These are phyloP conservation scores for Microbotryum scabiosae DNA, from an alignment of 1,284 basidiomycete genomes.

Conservation along the genomic window DNA sequence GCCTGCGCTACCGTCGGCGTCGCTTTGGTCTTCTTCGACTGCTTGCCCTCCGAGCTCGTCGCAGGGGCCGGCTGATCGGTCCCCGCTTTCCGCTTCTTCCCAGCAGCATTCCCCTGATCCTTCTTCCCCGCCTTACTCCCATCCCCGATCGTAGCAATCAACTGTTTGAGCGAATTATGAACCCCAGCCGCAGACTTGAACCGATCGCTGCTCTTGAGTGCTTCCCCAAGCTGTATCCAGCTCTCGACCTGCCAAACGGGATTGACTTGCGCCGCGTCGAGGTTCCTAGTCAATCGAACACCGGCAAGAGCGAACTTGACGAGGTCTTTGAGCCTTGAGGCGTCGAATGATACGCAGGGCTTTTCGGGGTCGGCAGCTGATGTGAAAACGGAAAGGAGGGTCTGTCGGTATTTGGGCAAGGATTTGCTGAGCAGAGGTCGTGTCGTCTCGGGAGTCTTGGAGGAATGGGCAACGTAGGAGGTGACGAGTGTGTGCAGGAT, in stretches of 20 bases:
- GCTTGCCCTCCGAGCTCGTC: background rate
- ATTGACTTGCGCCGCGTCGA: background rate
- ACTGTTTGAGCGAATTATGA: slow-evolving; percentile 18
- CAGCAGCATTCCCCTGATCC: background rate
- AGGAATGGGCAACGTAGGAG: background rate
- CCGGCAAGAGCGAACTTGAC: slow-evolving; percentile 62
- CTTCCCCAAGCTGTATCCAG: background rate
- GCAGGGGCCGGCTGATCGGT: background rate
- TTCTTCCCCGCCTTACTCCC: background rate
- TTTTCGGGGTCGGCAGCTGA: slow-evolving; percentile 48
- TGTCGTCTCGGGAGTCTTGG: background rate
- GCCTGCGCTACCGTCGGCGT: background rate
- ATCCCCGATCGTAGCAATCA: slow-evolving; percentile 15
- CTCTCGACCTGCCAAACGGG: background rate
- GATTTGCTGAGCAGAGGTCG: slow-evolving; percentile 42
- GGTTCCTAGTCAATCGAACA: slow-evolving; percentile 53
- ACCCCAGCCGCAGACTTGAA: slow-evolving; percentile 26
- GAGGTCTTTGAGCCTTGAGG: slow-evolving; percentile 67
- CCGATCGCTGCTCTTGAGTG: slow-evolving; percentile 11
- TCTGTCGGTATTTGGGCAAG: slow-evolving; percentile 48
- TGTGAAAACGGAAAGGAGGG: slow-evolving; percentile 50
- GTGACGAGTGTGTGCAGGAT: slow-evolving; percentile 60
- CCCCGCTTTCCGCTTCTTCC: slow-evolving; percentile 24
- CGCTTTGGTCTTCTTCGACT: slow-evolving; percentile 14
- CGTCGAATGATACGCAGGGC: slow-evolving; percentile 46